Base-by-base conservation (phyloP, 2,329 filamentous ascomycete genomes). In the Colletotrichum chlorophyti region DNA sequence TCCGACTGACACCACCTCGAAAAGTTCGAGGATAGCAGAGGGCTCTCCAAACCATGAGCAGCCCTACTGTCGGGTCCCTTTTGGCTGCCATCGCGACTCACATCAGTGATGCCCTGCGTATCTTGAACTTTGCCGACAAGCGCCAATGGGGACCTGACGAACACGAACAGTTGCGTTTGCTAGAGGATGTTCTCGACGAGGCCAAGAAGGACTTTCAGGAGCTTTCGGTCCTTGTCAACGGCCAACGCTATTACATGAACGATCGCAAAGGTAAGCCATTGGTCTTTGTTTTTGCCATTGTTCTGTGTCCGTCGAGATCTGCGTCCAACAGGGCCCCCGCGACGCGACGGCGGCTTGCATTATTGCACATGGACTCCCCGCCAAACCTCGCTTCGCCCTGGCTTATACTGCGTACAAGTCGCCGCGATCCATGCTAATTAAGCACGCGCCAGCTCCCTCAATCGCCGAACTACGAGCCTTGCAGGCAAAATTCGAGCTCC, bases 121-220 rank as follows among this genome's bases (percentile, higher is more conserved):
- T 80, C 64, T 73, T 86, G 66, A 76, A 76, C 72, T 77, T 83
- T 64, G 79, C 83, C 65, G 83, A 86, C 70, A 85, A 85, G 71
- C 77, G 78, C 40, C 79, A 81, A 61, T 86, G 84, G 84, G 81
- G 79, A 0, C 73, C 76, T 19, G 83, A 85, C 74, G 83, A 86
- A 73, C 80, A 83, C 67, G 83, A 86, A 66, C 84, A 86, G 72
- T 69, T 81, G 55, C 80, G 78, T 54, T 78, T 81, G 45, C 74
- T 87, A 51, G 79, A 85, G 65, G 74, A 77, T 31, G 75, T 78
- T n/a, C 75, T 87, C 48, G 82, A 85, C 67, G 82, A 85, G 64
- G 84, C 84, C 53, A 83, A 81, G 71, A 79, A 77, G 68, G 83
- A 87, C 71, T 87, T 86, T 63, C 83, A 86, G 71, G 79, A 83